Percentiles rank a stretch among this genome's conserved stretches.
These are phyloP conservation scores for Aspergillus sp. DNA, from an alignment of 2,329 filamentous ascomycete species.

Conservation along the genomic window DNA sequence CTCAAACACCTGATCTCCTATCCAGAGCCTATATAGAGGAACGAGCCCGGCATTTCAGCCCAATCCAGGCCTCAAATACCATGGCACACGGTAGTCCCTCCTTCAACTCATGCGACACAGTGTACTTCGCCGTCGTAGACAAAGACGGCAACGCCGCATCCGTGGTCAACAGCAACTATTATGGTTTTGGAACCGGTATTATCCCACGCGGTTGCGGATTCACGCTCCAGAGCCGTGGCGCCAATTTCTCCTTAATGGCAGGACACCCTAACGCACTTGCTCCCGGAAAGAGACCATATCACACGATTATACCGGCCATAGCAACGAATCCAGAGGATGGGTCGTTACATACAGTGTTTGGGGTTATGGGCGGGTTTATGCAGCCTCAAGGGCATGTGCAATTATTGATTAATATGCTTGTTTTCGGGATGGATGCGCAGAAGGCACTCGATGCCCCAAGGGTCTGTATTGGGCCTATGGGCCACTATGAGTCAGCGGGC, in stretches of 20 bases:
- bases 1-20: slow-evolving; percentile 74
- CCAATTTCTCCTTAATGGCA: slow-evolving; percentile 74
- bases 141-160: slow-evolving; percentile 83
- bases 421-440: slow-evolving; percentile 84
- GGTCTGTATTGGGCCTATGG: slow-evolving; percentile 43
- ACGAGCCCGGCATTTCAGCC: slow-evolving; percentile 66
- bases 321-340: slow-evolving; percentile 81
- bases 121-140: slow-evolving; percentile 90
- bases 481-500: slow-evolving; percentile 48
- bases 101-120: slow-evolving; percentile 84
- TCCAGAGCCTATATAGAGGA: slow-evolving; percentile 73
- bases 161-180: slow-evolving; percentile 96
- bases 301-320: slow-evolving; percentile 95
- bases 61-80: slow-evolving; percentile 56
- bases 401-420: slow-evolving; percentile 84
- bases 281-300: slow-evolving; percentile 87
- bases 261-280: slow-evolving; percentile 79
- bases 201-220: slow-evolving; percentile 87
- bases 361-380: slow-evolving; percentile 98
- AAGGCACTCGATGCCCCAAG: slow-evolving; percentile 84
- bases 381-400: slow-evolving; percentile 97
- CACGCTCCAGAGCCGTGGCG: slow-evolving; percentile 89
- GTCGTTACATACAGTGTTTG: slow-evolving; percentile 81
- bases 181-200: slow-evolving; percentile 81
- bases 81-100: slow-evolving; percentile 80